A percentile compares a stretch with the other conserved stretches of the same genome.
Evolutionary conservation across 1,284 basidiomycete species (phyloP).

Genomic region (Ustilago curta): DNA sequence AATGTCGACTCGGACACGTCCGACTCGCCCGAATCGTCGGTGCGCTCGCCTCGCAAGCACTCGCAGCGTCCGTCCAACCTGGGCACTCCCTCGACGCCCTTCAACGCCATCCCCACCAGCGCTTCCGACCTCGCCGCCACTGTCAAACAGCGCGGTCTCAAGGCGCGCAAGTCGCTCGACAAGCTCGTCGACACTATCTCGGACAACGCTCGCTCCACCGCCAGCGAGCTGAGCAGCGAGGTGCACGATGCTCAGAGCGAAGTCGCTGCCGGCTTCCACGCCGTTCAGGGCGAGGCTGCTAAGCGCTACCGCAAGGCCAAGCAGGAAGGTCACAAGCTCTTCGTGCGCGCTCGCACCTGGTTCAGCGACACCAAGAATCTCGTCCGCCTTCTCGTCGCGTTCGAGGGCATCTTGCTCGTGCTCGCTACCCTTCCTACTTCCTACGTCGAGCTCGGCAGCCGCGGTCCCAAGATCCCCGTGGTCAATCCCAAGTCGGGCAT

Average conservation of each 20-base stretch:
- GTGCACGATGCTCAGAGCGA: conserved; percentile 53
- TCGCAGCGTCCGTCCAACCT: conserved; percentile 44
- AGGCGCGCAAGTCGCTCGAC: conserved; percentile 56
- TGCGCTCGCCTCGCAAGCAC: conserved; percentile 62
- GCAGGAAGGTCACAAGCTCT: conserved; percentile 40
- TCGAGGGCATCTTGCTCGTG: conserved; percentile 57
- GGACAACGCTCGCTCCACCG: conserved; percentile 49
- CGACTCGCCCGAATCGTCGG: conserved; percentile 50
- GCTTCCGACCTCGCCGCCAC: conserved; percentile 30
- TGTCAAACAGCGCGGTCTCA: conserved; percentile 44
- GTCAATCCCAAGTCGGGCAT: conserved; percentile 49
- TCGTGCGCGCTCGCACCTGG: conserved; percentile 42
- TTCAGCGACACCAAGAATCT: conserved; percentile 58
- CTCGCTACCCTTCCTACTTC: conserved; percentile 53
- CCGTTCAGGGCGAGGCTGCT: conserved; percentile 39
- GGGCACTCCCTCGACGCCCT: conserved; percentile 41
- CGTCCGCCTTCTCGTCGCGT: conserved; percentile 46
- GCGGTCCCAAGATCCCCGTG: conserved; percentile 45
- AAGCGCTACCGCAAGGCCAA: conserved; percentile 44
- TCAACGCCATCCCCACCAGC: conserved; percentile 27
- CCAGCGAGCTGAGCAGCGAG: conserved; percentile 39
- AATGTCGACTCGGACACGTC: conserved; percentile 56
- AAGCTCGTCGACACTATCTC: conserved; percentile 52
- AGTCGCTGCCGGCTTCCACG: conserved; percentile 41
- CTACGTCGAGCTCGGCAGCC: conserved; percentile 48